Conservation (phyloP, 768 basidiomycete species). For the Dioszegia crocea region DNA sequence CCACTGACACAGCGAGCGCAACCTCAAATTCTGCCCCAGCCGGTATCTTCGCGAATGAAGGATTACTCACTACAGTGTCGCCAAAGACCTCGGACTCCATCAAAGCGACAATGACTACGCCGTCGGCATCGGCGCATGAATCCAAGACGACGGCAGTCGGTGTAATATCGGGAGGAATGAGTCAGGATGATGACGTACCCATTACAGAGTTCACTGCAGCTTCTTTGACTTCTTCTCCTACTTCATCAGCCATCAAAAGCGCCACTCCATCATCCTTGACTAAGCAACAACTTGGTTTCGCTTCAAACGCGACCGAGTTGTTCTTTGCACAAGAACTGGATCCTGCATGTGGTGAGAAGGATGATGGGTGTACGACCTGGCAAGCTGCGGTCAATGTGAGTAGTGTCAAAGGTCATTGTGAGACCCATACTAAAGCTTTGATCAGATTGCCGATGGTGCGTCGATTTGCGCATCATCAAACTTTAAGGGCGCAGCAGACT, state of each 20-base stretch:
- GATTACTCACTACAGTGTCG: too few species aligned
- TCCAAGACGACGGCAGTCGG: too few species aligned
- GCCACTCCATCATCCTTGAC: not conserved
- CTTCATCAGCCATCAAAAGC: not conserved
- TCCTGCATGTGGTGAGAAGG: not conserved
- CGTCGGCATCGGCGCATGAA: too few species aligned
- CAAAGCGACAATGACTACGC: not conserved
- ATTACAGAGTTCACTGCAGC: not conserved
- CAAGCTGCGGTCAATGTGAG: not conserved
- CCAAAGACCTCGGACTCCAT: too few species aligned
- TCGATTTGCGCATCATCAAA: not conserved
- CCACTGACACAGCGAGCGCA: too few species aligned
- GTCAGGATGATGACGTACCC: not conserved
- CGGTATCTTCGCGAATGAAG: too few species aligned
- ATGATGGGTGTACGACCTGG: not conserved
- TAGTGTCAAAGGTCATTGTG: too few species aligned
- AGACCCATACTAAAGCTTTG: not conserved
- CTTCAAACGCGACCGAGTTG: not conserved
- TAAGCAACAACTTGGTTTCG: not conserved
- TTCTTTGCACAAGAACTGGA: not conserved
- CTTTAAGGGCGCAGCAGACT: not conserved
- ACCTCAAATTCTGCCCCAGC: too few species aligned
- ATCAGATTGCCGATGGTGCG: not conserved
- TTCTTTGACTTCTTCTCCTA: not conserved
- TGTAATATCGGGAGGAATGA: too few species aligned